These are phyloP conservation scores for Cudoniella acicularis DNA, from an alignment of 495 filamentous ascomycete species.

Conservation along the genomic window DNA sequence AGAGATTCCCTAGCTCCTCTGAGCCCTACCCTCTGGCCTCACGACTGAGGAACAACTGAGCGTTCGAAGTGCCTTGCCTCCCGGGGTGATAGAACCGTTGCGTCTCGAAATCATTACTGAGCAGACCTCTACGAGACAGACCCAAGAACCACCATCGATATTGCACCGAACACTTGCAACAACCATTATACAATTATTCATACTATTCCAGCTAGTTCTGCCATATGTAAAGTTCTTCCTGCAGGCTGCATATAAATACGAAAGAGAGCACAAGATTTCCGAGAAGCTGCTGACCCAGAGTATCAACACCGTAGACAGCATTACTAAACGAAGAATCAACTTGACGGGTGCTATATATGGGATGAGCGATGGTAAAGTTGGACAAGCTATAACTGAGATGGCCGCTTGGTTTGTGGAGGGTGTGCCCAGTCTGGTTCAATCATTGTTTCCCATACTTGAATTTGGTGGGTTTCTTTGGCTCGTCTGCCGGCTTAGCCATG, in stretches of 20 bases:
- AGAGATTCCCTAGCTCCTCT: conserved; percentile 65
- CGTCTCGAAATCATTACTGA: conserved; percentile 7
- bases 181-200: conserved; percentile 54
- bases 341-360: conserved; percentile 46
- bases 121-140: not conserved
- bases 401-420: conserved; percentile 56
- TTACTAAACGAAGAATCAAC: conserved; percentile 50
- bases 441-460: conserved; percentile 47
- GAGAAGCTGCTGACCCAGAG: conserved; percentile 48
- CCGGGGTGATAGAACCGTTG: conserved; percentile 21
- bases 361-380: conserved; percentile 55
- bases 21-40: conserved; percentile 59
- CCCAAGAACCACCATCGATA: conserved; percentile 36
- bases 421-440: conserved; percentile 23
- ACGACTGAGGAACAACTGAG: conserved; percentile 41
- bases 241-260: conserved; percentile 53
- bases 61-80: conserved; percentile 46
- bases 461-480: conserved; percentile 56
- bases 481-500: conserved; percentile 34
- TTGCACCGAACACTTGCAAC: conserved; percentile 57
- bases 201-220: conserved; percentile 52
- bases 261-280: conserved; percentile 59
- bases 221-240: conserved; percentile 55
- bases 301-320: conserved; percentile 45
- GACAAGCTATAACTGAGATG: conserved; percentile 44